phyloP scores from a whole-genome alignment of 2,329 filamentous ascomycete species.

The Talaromyces sp. region DNA sequence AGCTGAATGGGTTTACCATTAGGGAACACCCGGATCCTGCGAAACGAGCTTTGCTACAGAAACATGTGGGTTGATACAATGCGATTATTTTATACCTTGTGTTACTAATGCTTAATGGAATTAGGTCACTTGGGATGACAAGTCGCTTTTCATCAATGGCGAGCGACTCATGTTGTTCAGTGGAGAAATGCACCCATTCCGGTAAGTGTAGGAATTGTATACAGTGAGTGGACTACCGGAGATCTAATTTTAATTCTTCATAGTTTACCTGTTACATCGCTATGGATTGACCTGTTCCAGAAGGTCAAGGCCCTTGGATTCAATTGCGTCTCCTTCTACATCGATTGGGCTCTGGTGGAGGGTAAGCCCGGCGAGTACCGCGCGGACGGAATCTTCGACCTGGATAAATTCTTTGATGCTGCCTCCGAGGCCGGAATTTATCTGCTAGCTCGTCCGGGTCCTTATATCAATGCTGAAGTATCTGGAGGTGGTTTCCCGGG shows the following conservation, averaged over 20 bases:
- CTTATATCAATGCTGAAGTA: slow-evolving; percentile 78
- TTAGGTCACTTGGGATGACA: slow-evolving; percentile 69
- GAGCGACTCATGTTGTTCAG: slow-evolving; percentile 72
- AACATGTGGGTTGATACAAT: slow-evolving; percentile 52
- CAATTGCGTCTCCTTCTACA: slow-evolving; percentile 77
- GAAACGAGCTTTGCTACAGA: slow-evolving; percentile 56
- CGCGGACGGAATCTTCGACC: slow-evolving; percentile 71
- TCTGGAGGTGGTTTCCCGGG: slow-evolving; percentile 79
- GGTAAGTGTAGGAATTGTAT: slow-evolving; percentile 34
- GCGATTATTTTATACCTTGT: background rate
- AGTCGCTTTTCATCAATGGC: slow-evolving; percentile 70
- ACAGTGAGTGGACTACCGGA: too few relatives aligned
- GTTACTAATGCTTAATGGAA: background rate
- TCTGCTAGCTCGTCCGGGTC: slow-evolving; percentile 70
- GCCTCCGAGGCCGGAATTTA: slow-evolving; percentile 75
- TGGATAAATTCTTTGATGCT: slow-evolving; percentile 76
- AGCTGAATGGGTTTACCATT: slow-evolving; percentile 53
- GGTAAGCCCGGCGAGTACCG: slow-evolving; percentile 70
- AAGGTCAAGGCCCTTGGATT: slow-evolving; percentile 82
- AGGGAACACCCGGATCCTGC: slow-evolving; percentile 38
- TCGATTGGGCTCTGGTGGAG: slow-evolving; percentile 77
- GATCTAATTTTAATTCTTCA: background rate
- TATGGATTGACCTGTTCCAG: slow-evolving; percentile 75
- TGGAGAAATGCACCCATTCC: slow-evolving; percentile 73
- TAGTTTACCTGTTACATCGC: slow-evolving; percentile 61